Conservation (phyloP, 306 rosid species). For the Cucumis melo region DNA sequence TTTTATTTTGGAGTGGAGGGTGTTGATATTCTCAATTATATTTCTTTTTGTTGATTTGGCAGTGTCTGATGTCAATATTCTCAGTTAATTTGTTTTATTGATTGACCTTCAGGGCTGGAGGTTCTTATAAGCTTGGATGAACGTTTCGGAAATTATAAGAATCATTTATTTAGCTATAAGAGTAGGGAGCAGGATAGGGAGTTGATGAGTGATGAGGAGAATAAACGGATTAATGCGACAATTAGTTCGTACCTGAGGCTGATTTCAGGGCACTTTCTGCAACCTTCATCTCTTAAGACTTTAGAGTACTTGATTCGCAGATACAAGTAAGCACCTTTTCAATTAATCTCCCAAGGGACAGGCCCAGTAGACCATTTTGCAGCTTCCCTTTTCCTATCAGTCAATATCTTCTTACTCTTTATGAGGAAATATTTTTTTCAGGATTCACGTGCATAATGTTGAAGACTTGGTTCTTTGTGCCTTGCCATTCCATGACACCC, state of each 20-base stretch:
- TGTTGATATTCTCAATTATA: background rate
- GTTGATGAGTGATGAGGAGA: slow-evolving; percentile 48
- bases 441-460: slow-evolving; percentile 59
- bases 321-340: slow-evolving; percentile 46
- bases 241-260: slow-evolving; percentile 51
- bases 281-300: slow-evolving; percentile 50
- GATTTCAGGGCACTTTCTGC: slow-evolving; percentile 48
- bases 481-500: slow-evolving; percentile 85
- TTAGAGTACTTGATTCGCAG: slow-evolving; percentile 81
- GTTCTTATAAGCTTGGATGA: slow-evolving; percentile 46
- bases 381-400: background rate
- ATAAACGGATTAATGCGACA: slow-evolving; percentile 39
- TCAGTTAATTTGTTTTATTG: background rate
- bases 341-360: background rate
- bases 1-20: background rate
- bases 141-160: slow-evolving; percentile 48
- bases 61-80: background rate
- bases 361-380: background rate
- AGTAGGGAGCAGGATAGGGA: slow-evolving; percentile 72
- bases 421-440: slow-evolving; percentile 39
- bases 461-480: slow-evolving; percentile 67
- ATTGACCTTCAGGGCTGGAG: slow-evolving; percentile 53
- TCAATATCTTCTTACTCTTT: slow-evolving; percentile 1
- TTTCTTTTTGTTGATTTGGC: background rate
- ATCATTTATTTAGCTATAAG: slow-evolving; percentile 49